Evolutionary conservation across 2,329 filamentous ascomycete genomes (phyloP).

Genomic region (Laburnicola sp.): DNA sequence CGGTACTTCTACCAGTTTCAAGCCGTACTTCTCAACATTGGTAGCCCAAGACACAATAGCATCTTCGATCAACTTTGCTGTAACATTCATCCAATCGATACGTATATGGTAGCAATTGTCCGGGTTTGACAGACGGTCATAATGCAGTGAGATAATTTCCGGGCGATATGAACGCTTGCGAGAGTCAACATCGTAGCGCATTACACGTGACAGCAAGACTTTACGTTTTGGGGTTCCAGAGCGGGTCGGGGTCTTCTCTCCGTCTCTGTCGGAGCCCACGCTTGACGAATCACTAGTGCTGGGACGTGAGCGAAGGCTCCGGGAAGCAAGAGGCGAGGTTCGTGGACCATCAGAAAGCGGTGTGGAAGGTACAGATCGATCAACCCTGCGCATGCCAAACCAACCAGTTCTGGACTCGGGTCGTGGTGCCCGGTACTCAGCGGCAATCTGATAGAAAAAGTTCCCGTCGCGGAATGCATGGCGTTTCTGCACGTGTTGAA

Average conservation of each 20-base stretch:
- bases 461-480: conserved; percentile 95
- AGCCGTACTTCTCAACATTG: conserved; percentile 80
- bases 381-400: conserved; percentile 58
- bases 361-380: conserved; percentile 70
- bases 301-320: conserved; percentile 34
- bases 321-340: conserved; percentile 33
- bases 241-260: conserved; percentile 48
- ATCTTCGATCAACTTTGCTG: conserved; percentile 92
- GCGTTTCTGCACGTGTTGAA: conserved; percentile 87
- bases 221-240: conserved; percentile 61
- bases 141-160: conserved; percentile 90
- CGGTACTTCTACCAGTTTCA: conserved; percentile 90
- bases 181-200: conserved; percentile 93
- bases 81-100: conserved; percentile 97
- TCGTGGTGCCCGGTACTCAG: conserved; percentile 75
- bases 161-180: conserved; percentile 85
- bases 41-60: conserved; percentile 83
- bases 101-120: conserved; percentile 98
- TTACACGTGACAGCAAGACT: conserved; percentile 84
- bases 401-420: conserved; percentile 61
- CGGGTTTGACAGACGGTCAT: conserved; percentile 93
- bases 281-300: conserved; percentile 37
- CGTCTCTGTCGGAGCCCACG: conserved; percentile 28
- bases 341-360: conserved; percentile 66
- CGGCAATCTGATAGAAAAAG: conserved; percentile 91